Evolutionary conservation across 805 yeast genomes (phyloP).

Genomic region (Saccharomyces cerevisiae): DNA sequence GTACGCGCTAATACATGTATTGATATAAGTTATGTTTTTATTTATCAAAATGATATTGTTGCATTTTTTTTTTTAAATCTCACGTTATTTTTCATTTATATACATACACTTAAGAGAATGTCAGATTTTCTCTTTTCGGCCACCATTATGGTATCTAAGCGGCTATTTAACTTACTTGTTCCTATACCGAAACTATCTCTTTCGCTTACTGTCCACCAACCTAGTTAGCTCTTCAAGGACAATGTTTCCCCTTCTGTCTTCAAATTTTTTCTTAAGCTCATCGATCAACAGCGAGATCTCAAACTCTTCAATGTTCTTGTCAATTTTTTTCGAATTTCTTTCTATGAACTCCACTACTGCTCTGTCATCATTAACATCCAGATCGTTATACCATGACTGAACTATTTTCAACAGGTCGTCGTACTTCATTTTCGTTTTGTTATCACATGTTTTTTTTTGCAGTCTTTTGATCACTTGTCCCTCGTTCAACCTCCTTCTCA

Average conservation of each 20-base stretch:
- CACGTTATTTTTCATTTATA: neutral
- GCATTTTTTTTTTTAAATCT: neutral
- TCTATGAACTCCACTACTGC: neutral
- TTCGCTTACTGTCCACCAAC: neutral
- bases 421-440: conserved; percentile 29
- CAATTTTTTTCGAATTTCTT: neutral
- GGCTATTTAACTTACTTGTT: neutral
- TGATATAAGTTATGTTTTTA: neutral
- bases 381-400: neutral
- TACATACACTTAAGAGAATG: neutral
- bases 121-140: neutral
- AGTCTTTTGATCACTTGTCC: conserved; percentile 71
- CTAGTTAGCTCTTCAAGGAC: neutral
- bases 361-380: neutral
- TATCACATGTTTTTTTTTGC: conserved; percentile 41
- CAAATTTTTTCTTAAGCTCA: conserved; percentile 3
- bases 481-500: conserved; percentile 87
- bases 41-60: neutral
- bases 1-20: neutral
- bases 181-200: neutral
- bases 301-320: conserved; percentile 1
- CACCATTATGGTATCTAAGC: neutral
- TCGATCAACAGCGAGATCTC: conserved; percentile 2
- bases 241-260: neutral
- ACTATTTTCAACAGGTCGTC: neutral